Evolutionary conservation across 2,329 filamentous ascomycete genomes (phyloP), one percentile per base, ranked within the genome.

Genomic region (Claviceps sp.): DNA sequence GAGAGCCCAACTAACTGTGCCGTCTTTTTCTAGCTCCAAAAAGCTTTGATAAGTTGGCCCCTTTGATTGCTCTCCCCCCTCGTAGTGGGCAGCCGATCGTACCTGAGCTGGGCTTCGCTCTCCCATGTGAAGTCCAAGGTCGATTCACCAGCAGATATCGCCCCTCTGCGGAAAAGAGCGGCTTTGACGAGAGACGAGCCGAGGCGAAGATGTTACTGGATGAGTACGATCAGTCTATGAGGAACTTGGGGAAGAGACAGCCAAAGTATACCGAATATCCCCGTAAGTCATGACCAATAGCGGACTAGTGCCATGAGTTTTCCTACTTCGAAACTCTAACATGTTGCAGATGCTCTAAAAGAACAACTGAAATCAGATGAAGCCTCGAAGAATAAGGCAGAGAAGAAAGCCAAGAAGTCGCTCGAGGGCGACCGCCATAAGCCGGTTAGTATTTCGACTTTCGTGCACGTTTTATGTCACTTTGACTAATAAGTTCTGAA

Each of bases 261-360:
- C 71, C 71, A 2, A 73, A 73, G 52, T 73, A 73, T 52, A 71
- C 71, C 4, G 71, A 73, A 50, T 73, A 73, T 56, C 71, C 71
- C 22, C 68, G 64, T 66, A 59, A 53, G 64, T 61, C 11, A 8
- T 45, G 11, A 29, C 13, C 14, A 22, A 5, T 20, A 16, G 43
- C 16, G 4, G 29, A 34, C 9, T 34, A 9, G 29, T 34, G 9
- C 29, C 29, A 34, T 34, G 9, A 34, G 29, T 29, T 29, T 39
- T 9, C 16, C 14, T 20, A 6, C 2, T n/a, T 16, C 6, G 3
- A 42, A 26, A 36, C 3, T 29, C 26, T 51, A 42, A 51, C 23
- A 23, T 38, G 14, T 39, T 9, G 16, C 42, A 66, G 64, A 71
- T 58, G 66, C 68, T 13, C 71, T 73, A 52, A 72, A 73, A 52